phyloP scores from a whole-genome alignment of 2,329 filamentous ascomycete species.

The Zymoseptoria passerinii region DNA sequence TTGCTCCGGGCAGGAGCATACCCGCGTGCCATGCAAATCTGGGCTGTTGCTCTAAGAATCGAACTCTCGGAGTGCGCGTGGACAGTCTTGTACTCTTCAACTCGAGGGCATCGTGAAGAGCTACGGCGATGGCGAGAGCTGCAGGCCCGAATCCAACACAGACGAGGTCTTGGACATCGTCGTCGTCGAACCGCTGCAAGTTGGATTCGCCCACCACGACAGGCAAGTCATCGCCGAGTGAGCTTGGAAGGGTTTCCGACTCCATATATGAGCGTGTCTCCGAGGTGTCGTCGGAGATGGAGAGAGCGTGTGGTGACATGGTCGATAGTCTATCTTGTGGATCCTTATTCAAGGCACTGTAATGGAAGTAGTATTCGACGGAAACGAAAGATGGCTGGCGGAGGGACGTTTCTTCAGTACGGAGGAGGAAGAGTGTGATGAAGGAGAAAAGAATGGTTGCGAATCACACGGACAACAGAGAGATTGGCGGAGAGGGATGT shows the following conservation, averaged over 20 bases:
- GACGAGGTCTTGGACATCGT: constrained; percentile 71
- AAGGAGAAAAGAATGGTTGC: not conserved
- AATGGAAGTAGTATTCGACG: not conserved
- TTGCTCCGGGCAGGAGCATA: constrained; percentile 86
- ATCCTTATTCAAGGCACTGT: not conserved
- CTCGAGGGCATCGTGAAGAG: constrained; percentile 71
- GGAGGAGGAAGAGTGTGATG: not conserved
- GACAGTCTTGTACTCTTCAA: constrained; percentile 29
- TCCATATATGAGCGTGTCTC: not conserved
- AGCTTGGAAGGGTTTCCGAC: constrained; percentile 7
- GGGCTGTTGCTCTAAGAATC: constrained; percentile 79
- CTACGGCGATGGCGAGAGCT: constrained; percentile 79
- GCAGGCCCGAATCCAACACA: constrained; percentile 92
- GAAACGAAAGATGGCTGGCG: not conserved
- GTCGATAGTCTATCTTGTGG: not conserved
- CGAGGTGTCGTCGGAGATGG: constrained; percentile 1
- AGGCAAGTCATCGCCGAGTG: constrained; percentile 11
- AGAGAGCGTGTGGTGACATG: constrained; percentile 18
- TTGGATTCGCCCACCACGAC: constrained; percentile 9
- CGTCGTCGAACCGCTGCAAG: constrained; percentile 46
- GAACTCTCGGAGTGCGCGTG: constrained; percentile 55
- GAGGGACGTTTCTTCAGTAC: not conserved
- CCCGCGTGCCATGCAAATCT: constrained; percentile 88
- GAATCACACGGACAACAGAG: not conserved
- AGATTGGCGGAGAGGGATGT: not conserved